Evolutionary conservation across 306 rosid genomes (phyloP).

Genomic region (Hippophae gyantsensis): DNA sequence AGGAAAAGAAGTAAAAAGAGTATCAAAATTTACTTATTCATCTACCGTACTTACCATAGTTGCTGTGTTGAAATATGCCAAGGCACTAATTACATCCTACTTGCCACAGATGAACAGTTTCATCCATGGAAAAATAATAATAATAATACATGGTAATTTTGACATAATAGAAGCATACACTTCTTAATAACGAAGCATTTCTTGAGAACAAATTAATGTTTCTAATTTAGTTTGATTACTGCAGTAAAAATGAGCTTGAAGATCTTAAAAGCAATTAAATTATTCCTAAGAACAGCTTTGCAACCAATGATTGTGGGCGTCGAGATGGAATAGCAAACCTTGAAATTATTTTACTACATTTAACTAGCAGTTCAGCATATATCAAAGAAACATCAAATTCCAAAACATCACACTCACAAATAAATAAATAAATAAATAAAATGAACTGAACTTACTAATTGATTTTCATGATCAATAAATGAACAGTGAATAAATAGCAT

Average conservation of each 20-base stretch:
- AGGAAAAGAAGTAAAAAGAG: no score
- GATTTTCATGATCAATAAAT: neutral
- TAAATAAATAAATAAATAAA: neutral
- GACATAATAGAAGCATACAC: neutral
- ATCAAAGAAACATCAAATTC: neutral
- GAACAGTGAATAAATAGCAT: neutral
- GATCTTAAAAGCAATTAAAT: neutral
- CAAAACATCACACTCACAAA: neutral
- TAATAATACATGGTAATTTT: neutral
- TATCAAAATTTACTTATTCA: no score
- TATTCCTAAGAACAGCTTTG: slow-evolving; percentile 87
- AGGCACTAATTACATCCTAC: slow-evolving; percentile 47
- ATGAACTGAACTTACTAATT: neutral
- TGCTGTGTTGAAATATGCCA: slow-evolving; percentile 53
- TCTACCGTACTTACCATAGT: slow-evolving; percentile 44
- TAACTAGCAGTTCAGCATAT: no score
- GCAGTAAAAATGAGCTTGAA: slow-evolving; percentile 2
- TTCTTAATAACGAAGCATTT: no score
- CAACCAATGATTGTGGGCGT: slow-evolving; percentile 57
- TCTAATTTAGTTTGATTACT: neutral
- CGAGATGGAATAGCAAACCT: slow-evolving; percentile 19
- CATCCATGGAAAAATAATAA: slow-evolving; percentile 48
- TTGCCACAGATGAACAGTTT: slow-evolving; percentile 78
- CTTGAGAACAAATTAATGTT: neutral
- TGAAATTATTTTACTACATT: no score